These are phyloP conservation scores for Waltergamsia citrina DNA, from an alignment of 2,329 filamentous ascomycete genomes.

Conservation along the genomic window DNA sequence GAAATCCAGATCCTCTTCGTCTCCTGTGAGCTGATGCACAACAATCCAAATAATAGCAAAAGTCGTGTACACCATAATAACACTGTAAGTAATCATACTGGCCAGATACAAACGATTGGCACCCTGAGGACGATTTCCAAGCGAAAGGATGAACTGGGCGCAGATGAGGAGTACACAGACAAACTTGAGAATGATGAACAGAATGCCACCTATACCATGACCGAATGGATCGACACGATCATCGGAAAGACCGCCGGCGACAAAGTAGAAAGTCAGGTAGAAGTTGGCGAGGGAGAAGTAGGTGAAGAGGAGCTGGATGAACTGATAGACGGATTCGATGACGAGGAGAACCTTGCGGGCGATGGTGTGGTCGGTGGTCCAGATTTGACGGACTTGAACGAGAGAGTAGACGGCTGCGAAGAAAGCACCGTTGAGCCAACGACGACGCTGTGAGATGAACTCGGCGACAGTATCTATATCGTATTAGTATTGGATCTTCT, in stretches of 20 bases:
- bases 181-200: slow-evolving; percentile 84
- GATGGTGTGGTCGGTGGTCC: slow-evolving; percentile 84
- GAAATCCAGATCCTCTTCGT: slow-evolving; percentile 21
- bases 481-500: slow-evolving; percentile 1
- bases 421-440: slow-evolving; percentile 98
- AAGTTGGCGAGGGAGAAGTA: slow-evolving; percentile 99
- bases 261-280: slow-evolving; percentile 97
- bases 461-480: slow-evolving; percentile 75
- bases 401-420: slow-evolving; percentile 97
- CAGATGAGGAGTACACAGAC: slow-evolving; percentile 78
- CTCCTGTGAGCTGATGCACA: slow-evolving; percentile 61
- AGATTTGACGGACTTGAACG: slow-evolving; percentile 89
- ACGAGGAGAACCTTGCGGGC: slow-evolving; percentile 85
- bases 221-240: slow-evolving; percentile 80
- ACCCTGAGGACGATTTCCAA: slow-evolving; percentile 93
- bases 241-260: slow-evolving; percentile 82
- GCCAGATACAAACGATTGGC: slow-evolving; percentile 83
- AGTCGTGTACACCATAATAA: slow-evolving; percentile 94
- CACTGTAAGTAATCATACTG: slow-evolving; percentile 79
- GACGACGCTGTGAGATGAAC: slow-evolving; percentile 90
- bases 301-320: slow-evolving; percentile 86
- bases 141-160: slow-evolving; percentile 91
- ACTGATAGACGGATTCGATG: slow-evolving; percentile 92
- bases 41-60: slow-evolving; percentile 89
- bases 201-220: slow-evolving; percentile 70